These are phyloP conservation scores for Dryadomyces sulphureus DNA, from an alignment of 2,329 filamentous ascomycete species.

Conservation along the genomic window DNA sequence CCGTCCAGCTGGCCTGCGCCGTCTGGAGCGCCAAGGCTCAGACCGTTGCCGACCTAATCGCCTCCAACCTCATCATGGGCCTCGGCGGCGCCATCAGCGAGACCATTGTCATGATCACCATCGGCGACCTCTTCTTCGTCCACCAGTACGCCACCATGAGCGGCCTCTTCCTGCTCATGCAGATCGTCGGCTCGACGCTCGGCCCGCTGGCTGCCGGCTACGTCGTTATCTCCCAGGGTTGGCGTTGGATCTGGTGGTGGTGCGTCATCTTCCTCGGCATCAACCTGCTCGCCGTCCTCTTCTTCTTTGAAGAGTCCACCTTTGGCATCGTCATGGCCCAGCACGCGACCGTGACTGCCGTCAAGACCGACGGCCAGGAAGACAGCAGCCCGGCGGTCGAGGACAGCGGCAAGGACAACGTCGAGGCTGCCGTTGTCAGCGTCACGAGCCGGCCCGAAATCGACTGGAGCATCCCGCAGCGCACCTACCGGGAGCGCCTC, in stretches of 20 bases:
- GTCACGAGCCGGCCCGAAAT: not conserved
- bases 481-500: not conserved
- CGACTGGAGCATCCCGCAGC: not conserved
- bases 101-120: slow-evolving; percentile 1
- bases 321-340: not conserved
- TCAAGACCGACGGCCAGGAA: too few species aligned
- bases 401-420: not conserved
- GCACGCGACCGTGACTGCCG: not conserved
- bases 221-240: slow-evolving; percentile 30
- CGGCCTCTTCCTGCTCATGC: slow-evolving; percentile 26
- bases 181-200: slow-evolving; percentile 21
- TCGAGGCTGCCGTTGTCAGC: not conserved
- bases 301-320: slow-evolving; percentile 4
- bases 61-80: not conserved
- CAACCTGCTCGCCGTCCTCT: not conserved
- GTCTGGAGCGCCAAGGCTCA: slow-evolving; percentile 1
- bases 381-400: not conserved
- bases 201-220: slow-evolving; percentile 33
- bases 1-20: not conserved
- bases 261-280: slow-evolving; percentile 12
- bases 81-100: not conserved
- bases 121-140: slow-evolving; percentile 38
- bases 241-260: slow-evolving; percentile 27
- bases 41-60: not conserved
- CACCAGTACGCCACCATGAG: slow-evolving; percentile 39